Evolutionary conservation across 2,329 filamentous ascomycete genomes (phyloP).

Genomic region (Colletotrichum spinosum): DNA sequence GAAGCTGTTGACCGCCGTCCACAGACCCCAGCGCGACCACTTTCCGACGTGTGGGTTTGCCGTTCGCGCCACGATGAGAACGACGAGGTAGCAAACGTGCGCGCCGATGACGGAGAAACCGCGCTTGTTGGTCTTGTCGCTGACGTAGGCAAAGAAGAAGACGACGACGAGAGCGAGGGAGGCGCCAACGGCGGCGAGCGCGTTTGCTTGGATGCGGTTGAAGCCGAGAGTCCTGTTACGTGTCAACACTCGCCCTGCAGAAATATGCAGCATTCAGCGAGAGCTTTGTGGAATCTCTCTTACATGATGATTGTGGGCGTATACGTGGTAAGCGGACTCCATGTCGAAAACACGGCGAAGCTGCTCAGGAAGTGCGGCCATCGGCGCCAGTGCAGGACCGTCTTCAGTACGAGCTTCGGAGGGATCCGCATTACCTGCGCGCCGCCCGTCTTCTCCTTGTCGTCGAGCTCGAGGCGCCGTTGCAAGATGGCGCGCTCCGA

Average conservation of each 20-base stretch:
- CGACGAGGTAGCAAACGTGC: conserved; percentile 56
- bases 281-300: neutral
- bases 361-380: conserved; percentile 63
- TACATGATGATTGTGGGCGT: conserved; percentile 59
- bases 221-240: conserved; percentile 55
- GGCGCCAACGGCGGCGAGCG: conserved; percentile 55
- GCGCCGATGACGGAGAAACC: conserved; percentile 58
- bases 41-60: conserved; percentile 56
- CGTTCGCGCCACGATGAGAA: conserved; percentile 53
- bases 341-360: conserved; percentile 63
- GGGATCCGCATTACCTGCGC: conserved; percentile 52
- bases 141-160: conserved; percentile 60
- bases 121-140: conserved; percentile 57
- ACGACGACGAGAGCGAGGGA: conserved; percentile 59
- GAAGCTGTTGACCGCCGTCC: conserved; percentile 62
- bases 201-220: conserved; percentile 58
- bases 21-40: conserved; percentile 62
- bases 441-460: conserved; percentile 46
- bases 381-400: conserved; percentile 55
- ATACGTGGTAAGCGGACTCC: conserved; percentile 63
- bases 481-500: conserved; percentile 48
- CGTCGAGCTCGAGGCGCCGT: conserved; percentile 48
- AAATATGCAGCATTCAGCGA: neutral
- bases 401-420: conserved; percentile 53
- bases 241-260: neutral